Evolutionary conservation across 495 filamentous ascomycete genomes (phyloP), one percentile per base, ranked within the genome.

Genomic region (Neohortaea acidophila): DNA sequence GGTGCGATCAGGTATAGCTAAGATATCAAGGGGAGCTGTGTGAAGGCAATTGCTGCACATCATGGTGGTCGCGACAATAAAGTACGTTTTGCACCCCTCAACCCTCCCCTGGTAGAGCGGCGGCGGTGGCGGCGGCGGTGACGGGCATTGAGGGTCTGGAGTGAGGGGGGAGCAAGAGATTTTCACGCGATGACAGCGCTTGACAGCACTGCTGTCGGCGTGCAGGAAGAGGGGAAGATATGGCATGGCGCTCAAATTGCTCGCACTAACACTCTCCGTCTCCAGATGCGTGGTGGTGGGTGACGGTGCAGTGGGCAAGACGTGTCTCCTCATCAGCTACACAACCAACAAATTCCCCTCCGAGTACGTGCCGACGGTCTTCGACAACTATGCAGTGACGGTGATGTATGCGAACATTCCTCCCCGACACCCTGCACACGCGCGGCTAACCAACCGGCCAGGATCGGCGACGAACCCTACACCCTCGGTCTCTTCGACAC

Each of bases 271-370:
- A n/a, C n/a, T n/a, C n/a, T n/a, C n/a, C 29, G 29, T 27, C 26
- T 27, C 15, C 53, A 94, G 86, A 60, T 97, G 89, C 67, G 89
- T 97, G 44, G 89, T 97, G 38, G 89, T 97, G 53, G 89, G 89
- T 60, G 89, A 97, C 61, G 89, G 89, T 84, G 89, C 89, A 41
- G 89, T 97, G 43, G 89, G 89, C 51, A 97, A 97, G 70, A 97
- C 89, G 31, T 97, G 89, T 63, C 75, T 97, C 38, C 73, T 97
- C 55, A 97, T 97, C 65, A 91, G 83, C 51, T 97, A 97, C 65
- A 97, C 89, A 28, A 97, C 89, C 47, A 97, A 97, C 70, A 97
- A 97, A 51, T 97, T 97, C 64, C 89, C 89, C 8, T 94, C 85
- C 45, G 89, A 97, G 84, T 97, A 97, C 57, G 89, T 97, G 15